Evolutionary conservation across 1,139 yeast species (phyloP).

Genomic region (Pichia sp.): DNA sequence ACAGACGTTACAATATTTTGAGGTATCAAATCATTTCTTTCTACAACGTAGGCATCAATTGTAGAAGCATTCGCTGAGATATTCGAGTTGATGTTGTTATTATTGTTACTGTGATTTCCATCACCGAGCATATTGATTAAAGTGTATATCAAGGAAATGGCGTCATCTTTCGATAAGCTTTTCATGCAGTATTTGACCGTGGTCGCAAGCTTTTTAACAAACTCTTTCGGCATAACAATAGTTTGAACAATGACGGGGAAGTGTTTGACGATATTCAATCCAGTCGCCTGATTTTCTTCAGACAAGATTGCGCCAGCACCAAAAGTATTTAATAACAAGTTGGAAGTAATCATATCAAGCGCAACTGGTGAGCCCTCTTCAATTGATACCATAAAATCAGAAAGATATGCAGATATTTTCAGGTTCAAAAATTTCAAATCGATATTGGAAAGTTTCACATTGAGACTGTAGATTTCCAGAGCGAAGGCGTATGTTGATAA

Average conservation of each 20-base stretch:
- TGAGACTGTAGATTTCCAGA: constrained; percentile 41
- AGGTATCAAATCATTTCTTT: constrained; percentile 34
- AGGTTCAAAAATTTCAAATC: constrained; percentile 35
- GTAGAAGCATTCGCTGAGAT: constrained; percentile 20
- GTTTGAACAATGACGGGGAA: constrained; percentile 39
- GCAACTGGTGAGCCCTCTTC: constrained; percentile 24
- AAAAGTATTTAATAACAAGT: constrained; percentile 43
- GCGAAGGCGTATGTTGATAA: constrained; percentile 41
- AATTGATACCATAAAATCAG: constrained; percentile 24
- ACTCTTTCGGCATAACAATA: constrained; percentile 24
- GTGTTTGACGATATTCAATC: constrained; percentile 45
- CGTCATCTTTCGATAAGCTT: constrained; percentile 67
- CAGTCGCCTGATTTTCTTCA: constrained; percentile 44
- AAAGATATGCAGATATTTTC: constrained; percentile 32
- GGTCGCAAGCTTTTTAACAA: constrained; percentile 25
- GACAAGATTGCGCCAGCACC: constrained; percentile 49
- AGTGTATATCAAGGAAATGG: constrained; percentile 83
- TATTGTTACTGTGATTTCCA: constrained; percentile 23
- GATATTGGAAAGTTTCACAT: constrained; percentile 33
- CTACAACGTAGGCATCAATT: constrained; percentile 19
- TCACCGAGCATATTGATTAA: constrained; percentile 69
- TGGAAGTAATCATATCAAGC: constrained; percentile 30
- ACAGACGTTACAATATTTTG: constrained; percentile 68
- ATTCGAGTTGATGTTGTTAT: not conserved
- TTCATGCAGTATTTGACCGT: constrained; percentile 38